Conservation (phyloP, 164 flowering plant genomes). For the Piper betle region DNA sequence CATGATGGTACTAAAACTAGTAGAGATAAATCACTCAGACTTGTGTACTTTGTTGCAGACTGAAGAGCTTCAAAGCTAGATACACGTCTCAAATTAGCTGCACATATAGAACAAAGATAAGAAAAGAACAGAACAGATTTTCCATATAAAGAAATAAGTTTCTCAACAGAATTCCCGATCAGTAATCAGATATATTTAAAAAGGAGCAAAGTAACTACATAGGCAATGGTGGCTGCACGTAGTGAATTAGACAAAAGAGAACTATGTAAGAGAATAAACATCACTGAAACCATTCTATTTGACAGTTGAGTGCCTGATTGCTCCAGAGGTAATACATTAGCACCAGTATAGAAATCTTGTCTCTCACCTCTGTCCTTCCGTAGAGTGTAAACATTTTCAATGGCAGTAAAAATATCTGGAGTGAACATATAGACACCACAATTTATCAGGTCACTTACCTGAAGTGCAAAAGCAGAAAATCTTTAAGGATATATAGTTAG, state of each 20-base stretch:
- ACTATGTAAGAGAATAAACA: no score
- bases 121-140: not conserved
- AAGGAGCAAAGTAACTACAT: no score
- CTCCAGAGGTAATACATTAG: no score
- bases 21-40: constrained; percentile 2
- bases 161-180: no score
- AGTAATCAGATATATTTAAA: no score
- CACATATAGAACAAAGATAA: constrained; percentile 9
- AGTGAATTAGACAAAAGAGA: no score
- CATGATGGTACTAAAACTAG: not conserved
- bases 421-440: constrained; percentile 93
- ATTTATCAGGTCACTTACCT: constrained; percentile 98
- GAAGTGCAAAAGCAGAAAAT: constrained; percentile 9
- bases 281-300: no score
- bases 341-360: not conserved
- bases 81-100: constrained; percentile 78
- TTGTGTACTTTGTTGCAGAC: constrained; percentile 58
- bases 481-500: not conserved
- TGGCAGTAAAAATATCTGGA: constrained; percentile 76
- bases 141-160: not conserved
- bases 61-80: constrained; percentile 98
- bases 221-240: no score
- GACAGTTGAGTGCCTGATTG: no score
- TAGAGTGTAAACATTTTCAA: constrained; percentile 56
- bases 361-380: constrained; percentile 68